Evolutionary conservation across 1,284 basidiomycete genomes (phyloP), one percentile per base, ranked within the genome.

Genomic region (Stygiomarasmius scandens): DNA sequence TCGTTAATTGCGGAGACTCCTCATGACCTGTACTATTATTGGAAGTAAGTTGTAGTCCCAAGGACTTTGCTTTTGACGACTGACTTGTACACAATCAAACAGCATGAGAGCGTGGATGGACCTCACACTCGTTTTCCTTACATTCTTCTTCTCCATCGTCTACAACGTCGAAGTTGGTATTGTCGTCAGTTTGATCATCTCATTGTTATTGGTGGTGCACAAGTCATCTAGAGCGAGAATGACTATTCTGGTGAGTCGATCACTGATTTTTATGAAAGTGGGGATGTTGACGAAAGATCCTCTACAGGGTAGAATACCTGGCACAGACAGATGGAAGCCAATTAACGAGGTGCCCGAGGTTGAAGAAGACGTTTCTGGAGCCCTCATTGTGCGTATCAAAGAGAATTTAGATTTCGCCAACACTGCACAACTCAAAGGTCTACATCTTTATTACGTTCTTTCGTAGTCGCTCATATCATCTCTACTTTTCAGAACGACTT

Each of bases 101-200:
- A 93, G 89, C 66, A 93, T 96, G 84, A 70, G 83, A n/a, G 90
- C 94, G 23, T 95, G 92, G 91, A 85, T 86, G 29, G 95, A 98
- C 70, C 77, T 61, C n/a, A 49, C 55, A 29, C 51, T 61, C 12
- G 46, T 55, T 14, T 36, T 20, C 6, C 23, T 58, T 4, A 61
- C 56, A 10, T 61, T 61, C 46, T 22, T 55, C n/a, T 46, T 53
- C 34, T 61, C 50, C n/a, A 56, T 91, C 49, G 65, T 86, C 22
- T 83, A 82, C 80, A 85, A 86, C 64, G 83, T 94, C 58, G 90
- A 94, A 75, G 85, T 91, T 55, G 95, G 95, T 14, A 87, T 98
- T 48, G 83, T 92, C 16, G 86, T 91, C 62, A 92, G 90, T 60
- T 78, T 97, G 57, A 85, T 94, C 51, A 85, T 93, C 56, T 94